Evolutionary conservation across 805 yeast genomes (phyloP).

Genomic region (Saccharomycopsis amapae): DNA sequence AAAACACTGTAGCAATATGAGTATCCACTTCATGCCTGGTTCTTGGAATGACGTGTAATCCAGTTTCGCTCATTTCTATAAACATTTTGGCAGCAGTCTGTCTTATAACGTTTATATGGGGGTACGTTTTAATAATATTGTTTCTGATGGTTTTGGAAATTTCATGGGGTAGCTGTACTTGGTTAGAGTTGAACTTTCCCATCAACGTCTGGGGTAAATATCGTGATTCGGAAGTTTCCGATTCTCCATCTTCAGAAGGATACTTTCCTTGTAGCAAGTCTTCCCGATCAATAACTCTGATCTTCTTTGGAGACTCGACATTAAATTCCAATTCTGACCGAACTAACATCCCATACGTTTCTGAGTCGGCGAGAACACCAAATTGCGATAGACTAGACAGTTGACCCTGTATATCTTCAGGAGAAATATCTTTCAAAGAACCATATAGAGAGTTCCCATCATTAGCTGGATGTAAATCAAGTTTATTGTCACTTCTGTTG

Average conservation of each 20-base stretch:
- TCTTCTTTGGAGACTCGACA: background rate
- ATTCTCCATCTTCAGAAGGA: constrained; percentile 26
- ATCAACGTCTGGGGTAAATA: constrained; percentile 48
- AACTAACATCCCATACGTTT: constrained; percentile 21
- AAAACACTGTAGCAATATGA: constrained; percentile 69
- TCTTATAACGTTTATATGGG: constrained; percentile 54
- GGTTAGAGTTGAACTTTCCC: constrained; percentile 48
- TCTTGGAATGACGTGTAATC: constrained; percentile 44
- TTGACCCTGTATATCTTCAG: too few species aligned
- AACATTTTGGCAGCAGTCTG: constrained; percentile 53
- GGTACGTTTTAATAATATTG: constrained; percentile 50
- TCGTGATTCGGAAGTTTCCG: constrained; percentile 33
- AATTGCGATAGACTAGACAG: too few species aligned
- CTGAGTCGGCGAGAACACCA: constrained; percentile 10
- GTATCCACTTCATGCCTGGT: constrained; percentile 60
- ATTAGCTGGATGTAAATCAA: too few species aligned
- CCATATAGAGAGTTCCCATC: too few species aligned
- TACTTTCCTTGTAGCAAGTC: constrained; percentile 30
- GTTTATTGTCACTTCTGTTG: too few species aligned
- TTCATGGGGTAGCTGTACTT: constrained; percentile 47
- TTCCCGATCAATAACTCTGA: constrained; percentile 32
- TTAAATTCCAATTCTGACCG: constrained; percentile 12
- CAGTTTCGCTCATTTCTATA: constrained; percentile 42
- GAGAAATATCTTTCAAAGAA: too few species aligned
- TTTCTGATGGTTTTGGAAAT: constrained; percentile 55